Base-by-base conservation (phyloP, 2,329 filamentous ascomycete genomes). In the Scedosporium aurantiacum region DNA sequence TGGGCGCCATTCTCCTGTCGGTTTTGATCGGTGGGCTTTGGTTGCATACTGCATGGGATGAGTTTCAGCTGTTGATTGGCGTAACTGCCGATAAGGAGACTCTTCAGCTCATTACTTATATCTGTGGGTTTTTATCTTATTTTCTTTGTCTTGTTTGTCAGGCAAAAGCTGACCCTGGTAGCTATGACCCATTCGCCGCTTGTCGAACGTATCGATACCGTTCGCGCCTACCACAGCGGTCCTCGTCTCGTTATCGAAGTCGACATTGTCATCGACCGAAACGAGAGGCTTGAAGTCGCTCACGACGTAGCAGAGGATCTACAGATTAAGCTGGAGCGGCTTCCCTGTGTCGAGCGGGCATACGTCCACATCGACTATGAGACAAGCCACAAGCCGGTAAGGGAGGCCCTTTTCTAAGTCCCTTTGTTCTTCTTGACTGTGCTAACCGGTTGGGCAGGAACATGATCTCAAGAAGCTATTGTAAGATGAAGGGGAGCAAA, bases 331-430 rank as follows among this genome's bases (percentile, higher is more conserved):
- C 79, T 97, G 2, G 94, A 99, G 80, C 89, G 87, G 62, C 74
- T 99, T 65, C 93, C 94, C 0, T 88, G 96, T 70, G 87, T 97
- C 8, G 94, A 97, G 80, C 79, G 94, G 63, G 91, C 91, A 0
- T 97, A 97, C 71, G 94, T 97, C 21, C 94, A 99, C 72, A 92
- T 97, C 18, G 94, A 99, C 73, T 97, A 95, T 68, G 94, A 97
- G 77, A 97, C 92, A 3, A 91, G 88, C 18, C 94, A 97, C 74
- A 92, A 94, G 73, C 93, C 93, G 0, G 92, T 56, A 45, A 43
- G 50, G 28, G 2, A 18, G n/a, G 5, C 5, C 50, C 10, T 23
- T 6, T 23, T 6, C n/a, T 18, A 28, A 23, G 4, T 16, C 10
- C 2, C 14, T 27, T 56, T 56, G 37, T 5, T n/a, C 4, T 2